Percentiles rank a stretch among this genome's conserved stretches.
Evolutionary conservation across 2,329 filamentous ascomycete genomes (phyloP).

Genomic region (Chaetomiaceae sp.): DNA sequence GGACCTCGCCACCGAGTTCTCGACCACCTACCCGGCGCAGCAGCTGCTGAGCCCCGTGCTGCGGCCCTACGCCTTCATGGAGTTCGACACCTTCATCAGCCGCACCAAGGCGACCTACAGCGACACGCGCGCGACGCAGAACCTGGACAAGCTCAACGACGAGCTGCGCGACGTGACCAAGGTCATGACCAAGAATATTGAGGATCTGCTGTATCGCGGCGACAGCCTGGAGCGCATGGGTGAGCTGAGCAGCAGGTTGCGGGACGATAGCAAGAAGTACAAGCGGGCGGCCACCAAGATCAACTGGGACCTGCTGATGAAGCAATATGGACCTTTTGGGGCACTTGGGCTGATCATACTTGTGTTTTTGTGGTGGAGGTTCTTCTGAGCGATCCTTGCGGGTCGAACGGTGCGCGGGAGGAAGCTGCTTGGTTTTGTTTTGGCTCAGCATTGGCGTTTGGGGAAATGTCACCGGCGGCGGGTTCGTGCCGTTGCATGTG

Average conservation of each 20-base stretch:
- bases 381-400: constrained; percentile 65
- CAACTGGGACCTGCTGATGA: constrained; percentile 94
- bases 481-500: constrained; percentile 2
- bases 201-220: constrained; percentile 90
- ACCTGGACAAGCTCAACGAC: constrained; percentile 91
- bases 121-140: constrained; percentile 82
- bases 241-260: constrained; percentile 77
- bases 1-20: constrained; percentile 87
- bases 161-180: constrained; percentile 97
- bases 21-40: constrained; percentile 67
- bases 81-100: constrained; percentile 95
- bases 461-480: constrained; percentile 1
- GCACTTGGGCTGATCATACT: constrained; percentile 76
- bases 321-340: constrained; percentile 92
- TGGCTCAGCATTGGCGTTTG: constrained; percentile 15
- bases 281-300: constrained; percentile 86
- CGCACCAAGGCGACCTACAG: constrained; percentile 92
- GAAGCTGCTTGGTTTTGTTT: constrained; percentile 1
- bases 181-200: constrained; percentile 99
- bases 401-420: neutral
- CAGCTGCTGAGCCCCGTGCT: constrained; percentile 70
- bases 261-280: constrained; percentile 94
- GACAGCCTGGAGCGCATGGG: constrained; percentile 96
- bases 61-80: constrained; percentile 92
- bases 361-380: constrained; percentile 85